Base-by-base conservation (phyloP, 1,139 yeast species). In the Debaryomyces robertsiae region DNA sequence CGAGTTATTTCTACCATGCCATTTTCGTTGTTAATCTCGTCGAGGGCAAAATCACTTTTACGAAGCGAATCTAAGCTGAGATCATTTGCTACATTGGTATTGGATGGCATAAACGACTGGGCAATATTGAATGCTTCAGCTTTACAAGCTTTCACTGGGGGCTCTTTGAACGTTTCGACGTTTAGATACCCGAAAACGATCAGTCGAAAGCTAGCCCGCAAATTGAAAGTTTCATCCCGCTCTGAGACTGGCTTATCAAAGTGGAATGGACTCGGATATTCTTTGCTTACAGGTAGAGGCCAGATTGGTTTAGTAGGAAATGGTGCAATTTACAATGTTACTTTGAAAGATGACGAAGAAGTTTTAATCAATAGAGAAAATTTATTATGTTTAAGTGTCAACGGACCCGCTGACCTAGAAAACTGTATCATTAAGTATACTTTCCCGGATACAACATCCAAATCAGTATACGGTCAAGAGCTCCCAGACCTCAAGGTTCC, bases 41-140 rank as follows among this genome's bases (percentile, higher is more conserved):
- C 60, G 22, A 53, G 43, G 13, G 39, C 57, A 4, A 45, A 57
- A 18, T 46, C 40, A n/a, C 51, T 50, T 42, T 44, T 47, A 14
- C 43, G 53, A 17, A 47, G 53, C 24, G 50, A 55, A 9, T 54
- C 57, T 38, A 32, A 25, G 19, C 29, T 36, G 14, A 69, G 60
- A 38, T 62, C 79, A 11, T 73, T 77, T 50, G 69, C 69, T 9
- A 65, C 64, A 31, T 46, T 82, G 27, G 49, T 63, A 4, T 55
- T 82, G 42, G 84, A 82, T 47, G 88, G 88, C 1, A 61, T 75
- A 1, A 60, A 60, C 18, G 88, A 82, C 50, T 82, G 86, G 85
- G 84, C 84, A 1, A 45, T 82, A 3, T 62, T 82, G 35, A 65
- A 74, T 32, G 61, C 66, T 3, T 54, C 64, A 9, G 69, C 81